Evolutionary conservation across 2,329 filamentous ascomycete species (phyloP), one percentile per base, ranked within the genome.

Genomic region (Clonostachys rosea): DNA sequence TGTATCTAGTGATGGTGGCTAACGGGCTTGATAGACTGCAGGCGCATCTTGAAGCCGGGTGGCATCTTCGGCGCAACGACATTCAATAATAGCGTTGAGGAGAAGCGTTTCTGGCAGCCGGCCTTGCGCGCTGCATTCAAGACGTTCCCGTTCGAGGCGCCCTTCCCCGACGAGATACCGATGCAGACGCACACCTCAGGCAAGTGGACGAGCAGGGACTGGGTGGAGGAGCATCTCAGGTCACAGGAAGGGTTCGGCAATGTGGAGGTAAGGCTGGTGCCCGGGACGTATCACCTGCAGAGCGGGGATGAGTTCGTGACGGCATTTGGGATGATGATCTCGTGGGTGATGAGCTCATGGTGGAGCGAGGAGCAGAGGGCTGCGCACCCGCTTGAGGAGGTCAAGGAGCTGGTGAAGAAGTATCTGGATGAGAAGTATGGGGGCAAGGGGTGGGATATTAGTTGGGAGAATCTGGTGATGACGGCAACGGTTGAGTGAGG

Each of bases 181-280:
- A 65, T 71, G 66, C 68, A 72, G 44, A 59, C 64, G 24, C 68
- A 75, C 47, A 46, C 55, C 2, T 65, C 67, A 44, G 63, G 65
- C 3, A 53, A 63, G 30, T 75, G 72, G 69, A 53, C 61, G 17
- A 65, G 72, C 12, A 56, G 63, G 4, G 58, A 58, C 4, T 73
- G 70, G 62, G 49, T 75, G 17, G 57, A 63, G 43, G 43, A 49
- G 10, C 64, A 70, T 33, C 57, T 76, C 2, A 47, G 45, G 16
- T 50, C 52, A 5, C 14, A 16, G 42, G 52, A 61, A n/a, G 68
- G 70, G 0, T 62, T 75, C n/a, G 44, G 57, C 41, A 61, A 72
- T 41, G 65, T 75, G 7, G 43, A 56, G 10, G 69, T 71, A 2
- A 59, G 58, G 4, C 55, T 62, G 9, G 50, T 54, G 16, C 49